A percentile compares a stretch with the other conserved stretches of the same genome.
Conservation (phyloP, 352 stramenopile species). For the Pythium graminicola region DNA sequence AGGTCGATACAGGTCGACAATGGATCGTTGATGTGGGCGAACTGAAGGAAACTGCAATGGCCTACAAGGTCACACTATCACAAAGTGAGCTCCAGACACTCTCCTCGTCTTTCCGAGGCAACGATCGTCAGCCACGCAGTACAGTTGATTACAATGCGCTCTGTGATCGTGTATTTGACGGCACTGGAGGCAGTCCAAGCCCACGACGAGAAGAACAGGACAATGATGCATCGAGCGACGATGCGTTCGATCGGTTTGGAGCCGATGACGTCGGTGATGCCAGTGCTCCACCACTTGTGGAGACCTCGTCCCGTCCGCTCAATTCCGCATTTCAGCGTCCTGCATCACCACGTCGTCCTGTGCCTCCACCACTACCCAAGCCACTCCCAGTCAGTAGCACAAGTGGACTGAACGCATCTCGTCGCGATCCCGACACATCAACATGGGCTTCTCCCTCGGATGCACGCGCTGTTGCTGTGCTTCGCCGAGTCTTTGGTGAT, state of each 20-base stretch:
- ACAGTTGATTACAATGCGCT: constrained; percentile 17
- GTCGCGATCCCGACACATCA: neutral
- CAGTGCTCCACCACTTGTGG: neutral
- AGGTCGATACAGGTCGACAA: neutral
- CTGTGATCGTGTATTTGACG: constrained; percentile 22
- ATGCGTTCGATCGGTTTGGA: constrained; percentile 1
- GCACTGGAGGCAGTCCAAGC: too few species aligned
- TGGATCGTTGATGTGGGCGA: neutral
- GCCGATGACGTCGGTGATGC: constrained; percentile 2
- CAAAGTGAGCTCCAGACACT: constrained; percentile 9
- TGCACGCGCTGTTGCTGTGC: constrained; percentile 33
- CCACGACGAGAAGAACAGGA: neutral
- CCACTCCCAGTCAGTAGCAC: too few species aligned
- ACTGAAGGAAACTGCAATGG: neutral
- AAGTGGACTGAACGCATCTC: too few species aligned
- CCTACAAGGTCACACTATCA: constrained; percentile 10
- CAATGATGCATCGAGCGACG: constrained; percentile 2
- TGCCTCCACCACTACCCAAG: neutral
- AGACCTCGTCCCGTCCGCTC: neutral
- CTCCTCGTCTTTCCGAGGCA: neutral
- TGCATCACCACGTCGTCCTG: neutral
- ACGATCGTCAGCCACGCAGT: constrained; percentile 1
- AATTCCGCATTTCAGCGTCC: neutral
- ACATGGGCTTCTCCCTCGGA: constrained; percentile 2
- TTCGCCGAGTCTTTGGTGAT: constrained; percentile 47